A percentile compares a stretch with the other conserved stretches of the same genome.
phyloP scores from a whole-genome alignment of 2,329 filamentous ascomycete genomes.

The Geosmithia putterillii region DNA sequence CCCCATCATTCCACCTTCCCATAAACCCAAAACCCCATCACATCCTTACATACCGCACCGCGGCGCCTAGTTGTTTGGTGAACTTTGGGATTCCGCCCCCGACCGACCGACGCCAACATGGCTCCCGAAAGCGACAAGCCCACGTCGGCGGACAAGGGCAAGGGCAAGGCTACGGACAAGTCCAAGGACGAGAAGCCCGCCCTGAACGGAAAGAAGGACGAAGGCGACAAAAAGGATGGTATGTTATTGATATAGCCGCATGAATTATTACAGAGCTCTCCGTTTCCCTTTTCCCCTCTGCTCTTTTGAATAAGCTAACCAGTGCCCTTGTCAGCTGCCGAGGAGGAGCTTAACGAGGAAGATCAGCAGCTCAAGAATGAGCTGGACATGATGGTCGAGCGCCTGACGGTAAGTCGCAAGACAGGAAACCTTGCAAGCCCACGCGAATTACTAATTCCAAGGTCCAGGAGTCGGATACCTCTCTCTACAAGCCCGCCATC shows the following conservation, averaged over 20 bases:
- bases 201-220: conserved; percentile 66
- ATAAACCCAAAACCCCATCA: not conserved
- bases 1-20: not conserved
- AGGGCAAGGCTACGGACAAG: conserved; percentile 76
- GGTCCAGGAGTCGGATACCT: conserved; percentile 66
- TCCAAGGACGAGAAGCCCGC: conserved; percentile 57
- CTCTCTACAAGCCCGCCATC: conserved; percentile 82
- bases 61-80: conserved; percentile 4
- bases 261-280: conserved; percentile 1
- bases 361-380: conserved; percentile 97
- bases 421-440: not conserved
- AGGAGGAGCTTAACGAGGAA: conserved; percentile 92
- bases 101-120: conserved; percentile 45
- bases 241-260: no score
- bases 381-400: conserved; percentile 94
- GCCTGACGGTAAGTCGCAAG: conserved; percentile 57
- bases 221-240: conserved; percentile 43
- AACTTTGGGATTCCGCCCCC: not conserved
- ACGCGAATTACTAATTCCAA: conserved; percentile 4
- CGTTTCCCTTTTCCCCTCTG: not conserved
- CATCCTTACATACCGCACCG: not conserved
- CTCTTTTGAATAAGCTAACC: conserved; percentile 1
- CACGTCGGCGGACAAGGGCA: conserved; percentile 84
- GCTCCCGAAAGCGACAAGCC: conserved; percentile 85
- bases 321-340: conserved; percentile 16